Base-by-base conservation (phyloP, 768 basidiomycete species). In the Hydnum rufescens region DNA sequence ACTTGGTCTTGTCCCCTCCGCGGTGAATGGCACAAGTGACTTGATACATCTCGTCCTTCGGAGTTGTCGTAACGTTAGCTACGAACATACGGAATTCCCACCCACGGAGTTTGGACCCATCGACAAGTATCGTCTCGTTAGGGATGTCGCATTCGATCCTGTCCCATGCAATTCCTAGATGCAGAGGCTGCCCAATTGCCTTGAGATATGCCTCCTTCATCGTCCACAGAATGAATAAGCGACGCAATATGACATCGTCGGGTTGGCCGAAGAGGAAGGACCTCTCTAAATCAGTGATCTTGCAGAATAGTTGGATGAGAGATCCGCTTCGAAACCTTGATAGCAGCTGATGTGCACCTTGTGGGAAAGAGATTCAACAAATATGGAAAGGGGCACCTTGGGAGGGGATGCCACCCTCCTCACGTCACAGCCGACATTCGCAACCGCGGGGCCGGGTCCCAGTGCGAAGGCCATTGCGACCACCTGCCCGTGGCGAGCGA, bases 21-120 rank as follows among this genome's bases (percentile, higher is more conserved):
- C 57, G 57, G 32, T 58, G 52, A 22, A 58, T 57, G 22, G 57
- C 52, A 36, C 47, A 47, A 39, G 53, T 51, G 28, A 57, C 57
- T 32, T 58, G 57, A 29, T 58, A 58, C 2, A 54, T 48, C 53
- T 58, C 53, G 22, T 54, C 51, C 4, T 78, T 71, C 8, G 75
- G 74, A 2, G 47, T 29, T 3, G 85, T 78, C 16, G 80, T 82
- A 16, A 87, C 71, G 51, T 75, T 74, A 13, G 80, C 75, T 53
- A 72, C 73, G 72, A 82, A 89, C 39, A 88, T 68, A 4, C 86
- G 74, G 64, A 89, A 87, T 62, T 89, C 86, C 86, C 86, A 89
- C 0, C 86, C 86, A 19, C 71, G 69, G 0, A 88, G 68, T 1
- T 75, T 73, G 42, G 75, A 72, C 3, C 76, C 75, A 62, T 88